Base-by-base conservation (phyloP, 768 basidiomycete species). In the Hortiboletus flavorubellus region DNA sequence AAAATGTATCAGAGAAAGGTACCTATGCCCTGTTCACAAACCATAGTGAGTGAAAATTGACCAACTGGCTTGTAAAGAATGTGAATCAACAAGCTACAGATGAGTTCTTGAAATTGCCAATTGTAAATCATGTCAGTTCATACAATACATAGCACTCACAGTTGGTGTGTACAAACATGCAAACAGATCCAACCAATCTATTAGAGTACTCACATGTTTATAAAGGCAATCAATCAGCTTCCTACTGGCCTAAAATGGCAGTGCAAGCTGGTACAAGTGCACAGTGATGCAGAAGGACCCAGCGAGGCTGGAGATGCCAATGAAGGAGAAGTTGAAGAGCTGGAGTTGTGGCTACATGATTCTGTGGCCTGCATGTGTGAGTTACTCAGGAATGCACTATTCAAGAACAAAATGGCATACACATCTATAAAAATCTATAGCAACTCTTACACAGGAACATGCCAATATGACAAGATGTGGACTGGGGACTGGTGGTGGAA, bases 401-500 rank as follows among this genome's bases (percentile, higher is more conserved):
- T 49, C 2, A 12, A 39, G 4, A 12, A 8, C 1, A 37, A 39
- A 2, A 38, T 49, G 16, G 34, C 26, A 5, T 45, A 45, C 3
- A 2, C 48, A 30, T n/a, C 12, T 5, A n/a, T 40, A 14, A 49
- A 39, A 5, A 29, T 49, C 5, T 49, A 30, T 12, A 21, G 8
- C 0, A 8, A 40, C n/a, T 12, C 0, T 14, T 0, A 5, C 1
- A 3, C 6, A 12, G 4, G 9, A 4, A 30, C 29, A 14, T 4
- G 4, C 16, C 8, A 2, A 0, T 49, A 8, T 18, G 11, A 49
- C 0, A 8, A 49, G 7, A 49, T 49, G 48, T 49, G 37, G 37
- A 49, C 37, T 1, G 26, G 48, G 0, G 16, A 39, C 12, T 49
- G 48, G 48, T 49, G 47, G 47, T 49, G 47, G 47, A n/a, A 31